Evolutionary conservation across 441 rosid species (phyloP), one percentile per base, ranked within the genome.

Genomic region (Kokia cookei): DNA sequence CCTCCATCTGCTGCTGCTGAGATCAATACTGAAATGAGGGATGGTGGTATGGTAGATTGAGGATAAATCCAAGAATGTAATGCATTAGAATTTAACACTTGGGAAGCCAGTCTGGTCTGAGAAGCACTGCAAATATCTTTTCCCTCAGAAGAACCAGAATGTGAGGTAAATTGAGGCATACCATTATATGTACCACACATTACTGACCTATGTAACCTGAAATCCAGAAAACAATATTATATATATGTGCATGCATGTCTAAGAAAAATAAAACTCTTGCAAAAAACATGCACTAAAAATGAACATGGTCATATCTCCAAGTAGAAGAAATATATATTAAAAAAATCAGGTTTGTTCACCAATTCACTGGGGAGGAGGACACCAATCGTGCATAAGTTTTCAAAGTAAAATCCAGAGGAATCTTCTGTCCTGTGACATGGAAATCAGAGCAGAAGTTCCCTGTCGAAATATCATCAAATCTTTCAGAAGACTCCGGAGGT

Each of bases 51-150:
- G 63, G 85, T 81, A 71, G 94, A 92, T 79, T 93, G 98, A 64
- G 99, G 99, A 79, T 92, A 87, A 75, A 94, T 81, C 98, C 99
- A 96, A 2, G 99, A 96, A 83, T 91, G 90, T 76, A 96, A 83
- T 37, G 91, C 83, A 79, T 82, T 78, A 65, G 92, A 78, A 79
- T 82, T 76, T 69, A 81, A 76, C 59, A 82, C 80, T 70, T 82
- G 86, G 71, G 81, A 80, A 79, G 80, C 71, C 61, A 77, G 67
- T 66, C 78, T 73, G 70, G 79, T 63, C 72, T 86, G 84, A 14
- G 85, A 75, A 81, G 82, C 71, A 74, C 79, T 32, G 75, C 78
- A 76, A 42, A 66, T 65, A 74, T 63, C 65, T 61, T 74, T 82
- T 73, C 82, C 82, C 37, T 79, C 79, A 17, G 66, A 72, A 84